Evolutionary conservation across 345 rosid genomes (phyloP).

Genomic region (Aethionema arabicum): DNA sequence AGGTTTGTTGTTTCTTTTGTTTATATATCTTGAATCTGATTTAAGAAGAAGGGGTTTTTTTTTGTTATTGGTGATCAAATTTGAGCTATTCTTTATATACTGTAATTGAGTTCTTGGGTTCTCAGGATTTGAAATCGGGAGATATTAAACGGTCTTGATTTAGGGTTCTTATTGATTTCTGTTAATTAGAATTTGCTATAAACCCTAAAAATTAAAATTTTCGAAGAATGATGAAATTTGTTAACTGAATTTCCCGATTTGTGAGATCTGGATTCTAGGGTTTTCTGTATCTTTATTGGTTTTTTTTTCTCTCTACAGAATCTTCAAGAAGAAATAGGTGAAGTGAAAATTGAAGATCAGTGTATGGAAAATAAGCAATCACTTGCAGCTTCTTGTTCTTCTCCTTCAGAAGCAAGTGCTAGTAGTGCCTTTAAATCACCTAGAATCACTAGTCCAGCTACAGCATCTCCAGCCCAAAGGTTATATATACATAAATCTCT

Average conservation of each 20-base stretch:
- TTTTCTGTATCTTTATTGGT: constrained; percentile 25
- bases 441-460: constrained; percentile 60
- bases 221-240: constrained; percentile 19
- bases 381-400: constrained; percentile 67
- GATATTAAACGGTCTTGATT: not conserved
- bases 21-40: constrained; percentile 10
- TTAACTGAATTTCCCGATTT: constrained; percentile 40
- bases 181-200: constrained; percentile 18
- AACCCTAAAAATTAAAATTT: constrained; percentile 41
- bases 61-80: constrained; percentile 32
- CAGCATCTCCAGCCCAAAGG: constrained; percentile 67
- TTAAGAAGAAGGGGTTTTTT: constrained; percentile 24
- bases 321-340: constrained; percentile 52
- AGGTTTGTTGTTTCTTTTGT: constrained; percentile 39
- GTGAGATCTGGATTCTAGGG: constrained; percentile 55
- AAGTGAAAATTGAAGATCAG: constrained; percentile 54
- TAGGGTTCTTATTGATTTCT: constrained; percentile 1
- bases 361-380: constrained; percentile 89
- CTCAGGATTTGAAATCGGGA: constrained; percentile 11
- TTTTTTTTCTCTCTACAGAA: constrained; percentile 39
- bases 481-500: constrained; percentile 18
- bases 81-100: constrained; percentile 18
- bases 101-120: constrained; percentile 27
- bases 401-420: constrained; percentile 74
- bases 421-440: constrained; percentile 71